Evolutionary conservation across 176 grass and related monocot species (phyloP), one percentile per base, ranked within the genome.

Genomic region (Oryza coarctata): DNA sequence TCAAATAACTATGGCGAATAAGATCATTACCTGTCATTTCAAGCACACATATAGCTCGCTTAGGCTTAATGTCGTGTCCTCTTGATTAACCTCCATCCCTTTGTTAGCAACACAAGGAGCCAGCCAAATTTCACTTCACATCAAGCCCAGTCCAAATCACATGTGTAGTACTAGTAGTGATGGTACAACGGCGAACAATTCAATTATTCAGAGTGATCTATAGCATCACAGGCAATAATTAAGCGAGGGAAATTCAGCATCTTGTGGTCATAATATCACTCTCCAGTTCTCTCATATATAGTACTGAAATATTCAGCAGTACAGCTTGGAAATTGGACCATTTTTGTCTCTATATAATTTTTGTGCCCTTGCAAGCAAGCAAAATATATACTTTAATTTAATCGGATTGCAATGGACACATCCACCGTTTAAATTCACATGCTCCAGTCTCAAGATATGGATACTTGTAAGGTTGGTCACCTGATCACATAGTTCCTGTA

Each of bases 401-500:
- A 55, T 55, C n/a, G 50, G 73, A 75, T 50, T 38, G 73, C 36
- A 22, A 15, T 60, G 44, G 74, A 60, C 34, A 62, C 62, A 79
- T 62, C 44, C 45, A 84, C 75, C 44, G 45, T 74, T 68, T 79
- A 78, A 30, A 57, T 61, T 74, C 76, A 66, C 68, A 43, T 80
- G 76, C 76, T 23, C 6, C 65, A 45, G 80, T 78, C 74, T 78
- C 74, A 77, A 83, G 79, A 20, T 34, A 65, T 55, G 11, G 30
- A 55, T 78, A 7, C 74, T 66, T 83, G 38, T 36, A 44, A 44
- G 58, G 68, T 28, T 83, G 74, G 34, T 73, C 60, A 78, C 45
- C 86, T 83, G 60, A 74, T 79, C 81, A 84, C 81, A 88, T 88
- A 75, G 79, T 40, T 61, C 9, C 45, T 79, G 75, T 44, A 73